Evolutionary conservation across 2,329 filamentous ascomycete species (phyloP), one percentile per base, ranked within the genome.

Genomic region (Colletotrichum sp.): DNA sequence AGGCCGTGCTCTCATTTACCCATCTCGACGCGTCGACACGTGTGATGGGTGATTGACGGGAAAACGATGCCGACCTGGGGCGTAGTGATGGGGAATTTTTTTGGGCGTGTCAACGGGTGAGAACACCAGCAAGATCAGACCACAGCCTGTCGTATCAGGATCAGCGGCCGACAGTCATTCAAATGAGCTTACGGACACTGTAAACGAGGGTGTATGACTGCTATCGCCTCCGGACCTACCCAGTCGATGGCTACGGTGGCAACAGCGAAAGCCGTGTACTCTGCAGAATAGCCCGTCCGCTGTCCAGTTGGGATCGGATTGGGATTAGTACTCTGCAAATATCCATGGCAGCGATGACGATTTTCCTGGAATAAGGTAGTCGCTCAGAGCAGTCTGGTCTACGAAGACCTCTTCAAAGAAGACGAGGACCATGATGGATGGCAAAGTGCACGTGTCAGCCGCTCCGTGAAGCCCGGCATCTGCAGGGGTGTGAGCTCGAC

Each of bases 401-500:
- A 39, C 5, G 36, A n/a, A 59, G 15, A 26, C 28, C 24, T 16
- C 13, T 34, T 44, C 2, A 28, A 34, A 49, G 44, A 49, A n/a
- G 44, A 52, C 13, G 10, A 70, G 13, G 39, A 52, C n/a, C 8
- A 59, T 26, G 12, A 59, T 18, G 10, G 8, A 68, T 30, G 26
- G 59, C 26, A 32, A 26, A 39, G 63, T 24, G 72, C 73, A 76
- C 64, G 59, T 76, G 73, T 73, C 70, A 73, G 73, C 44, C 24
- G 65, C 63, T 72, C 44, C 32, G 57, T 64, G 26, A 68, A 30
- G 73, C 70, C 73, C 44, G 44, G 39, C 39, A 49, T n/a, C n/a
- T 76, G 57, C 73, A 76, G 73, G 73, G 73, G 64, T 73, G 36
- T 16, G 70, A 76, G 73, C 70, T 76, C 28, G 63, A 71, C 63